These are phyloP conservation scores for Sanghuangporus baumii DNA, from an alignment of 1,284 basidiomycete genomes.

Conservation along the genomic window DNA sequence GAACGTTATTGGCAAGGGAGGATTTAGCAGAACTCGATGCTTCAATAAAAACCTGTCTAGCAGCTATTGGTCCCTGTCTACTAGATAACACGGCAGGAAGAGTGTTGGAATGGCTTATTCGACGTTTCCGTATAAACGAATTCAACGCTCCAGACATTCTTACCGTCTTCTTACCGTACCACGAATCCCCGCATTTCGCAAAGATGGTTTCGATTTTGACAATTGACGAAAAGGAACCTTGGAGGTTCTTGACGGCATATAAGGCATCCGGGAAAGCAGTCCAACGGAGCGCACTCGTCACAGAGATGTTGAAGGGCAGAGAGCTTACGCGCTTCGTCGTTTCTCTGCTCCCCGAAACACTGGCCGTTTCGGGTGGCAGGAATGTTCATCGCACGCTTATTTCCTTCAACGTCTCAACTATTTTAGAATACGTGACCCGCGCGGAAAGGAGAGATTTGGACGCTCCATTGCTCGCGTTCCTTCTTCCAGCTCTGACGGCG, in stretches of 20 bases:
- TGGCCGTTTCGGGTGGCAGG: conserved; percentile 27
- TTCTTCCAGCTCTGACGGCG: conserved; percentile 56
- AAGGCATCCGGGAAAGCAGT: conserved; percentile 70
- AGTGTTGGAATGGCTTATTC: conserved; percentile 94
- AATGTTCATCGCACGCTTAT: conserved; percentile 69
- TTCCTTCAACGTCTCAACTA: conserved; percentile 78
- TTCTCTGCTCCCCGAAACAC: conserved; percentile 54
- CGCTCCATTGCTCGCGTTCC: conserved; percentile 55
- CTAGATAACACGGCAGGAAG: conserved; percentile 80
- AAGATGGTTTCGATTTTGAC: conserved; percentile 89
- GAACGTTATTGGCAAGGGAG: conserved; percentile 72
- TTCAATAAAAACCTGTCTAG: conserved; percentile 60
- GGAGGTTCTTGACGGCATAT: conserved; percentile 70
- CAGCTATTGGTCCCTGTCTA: conserved; percentile 74
- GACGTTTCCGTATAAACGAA: conserved; percentile 92
- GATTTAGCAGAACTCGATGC: conserved; percentile 58
- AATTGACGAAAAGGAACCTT: conserved; percentile 47
- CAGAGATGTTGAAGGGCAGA: conserved; percentile 66
- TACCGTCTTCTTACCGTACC: conserved; percentile 87
- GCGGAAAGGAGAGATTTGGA: conserved; percentile 40
- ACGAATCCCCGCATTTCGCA: conserved; percentile 91
- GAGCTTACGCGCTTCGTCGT: conserved; percentile 73
- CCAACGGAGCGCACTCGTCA: conserved; percentile 62
- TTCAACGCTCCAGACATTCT: conserved; percentile 85
- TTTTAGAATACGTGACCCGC: conserved; percentile 75